These are phyloP conservation scores for Alternaria arborescens DNA, from an alignment of 2,329 filamentous ascomycete genomes.

Conservation along the genomic window DNA sequence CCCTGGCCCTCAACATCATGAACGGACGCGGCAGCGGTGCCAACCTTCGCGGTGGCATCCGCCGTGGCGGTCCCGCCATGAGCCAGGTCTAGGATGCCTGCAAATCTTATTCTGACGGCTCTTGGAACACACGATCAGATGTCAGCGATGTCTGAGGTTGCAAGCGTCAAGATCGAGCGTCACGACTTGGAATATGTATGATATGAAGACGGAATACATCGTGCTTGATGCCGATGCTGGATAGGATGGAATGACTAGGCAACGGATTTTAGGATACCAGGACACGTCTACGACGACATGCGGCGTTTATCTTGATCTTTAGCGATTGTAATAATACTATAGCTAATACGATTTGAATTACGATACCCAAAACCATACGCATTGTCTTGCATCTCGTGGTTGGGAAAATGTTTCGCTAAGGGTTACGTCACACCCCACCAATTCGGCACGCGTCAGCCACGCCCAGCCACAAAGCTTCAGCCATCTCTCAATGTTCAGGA, in stretches of 20 bases:
- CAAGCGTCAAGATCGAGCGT: neutral
- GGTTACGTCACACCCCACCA: neutral
- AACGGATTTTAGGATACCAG: constrained; percentile 9
- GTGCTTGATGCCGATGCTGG: constrained; percentile 12
- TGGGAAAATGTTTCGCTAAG: neutral
- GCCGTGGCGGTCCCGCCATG: constrained; percentile 60
- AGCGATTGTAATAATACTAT: constrained; percentile 15
- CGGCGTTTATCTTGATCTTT: constrained; percentile 13
- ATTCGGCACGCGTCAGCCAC: neutral
- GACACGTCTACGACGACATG: constrained; percentile 5
- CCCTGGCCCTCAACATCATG: constrained; percentile 64
- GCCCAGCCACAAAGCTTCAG: neutral
- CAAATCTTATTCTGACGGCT: constrained; percentile 33
- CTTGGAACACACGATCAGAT: constrained; percentile 40
- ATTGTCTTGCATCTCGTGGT: accelerated
- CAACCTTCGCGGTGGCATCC: constrained; percentile 58
- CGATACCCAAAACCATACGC: neutral
- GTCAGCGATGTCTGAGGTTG: constrained; percentile 16
- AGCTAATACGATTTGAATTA: constrained; percentile 13
- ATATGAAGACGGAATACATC: constrained; percentile 14
- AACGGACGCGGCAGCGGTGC: constrained; percentile 58
- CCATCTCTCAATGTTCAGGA: neutral
- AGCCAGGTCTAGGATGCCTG: constrained; percentile 61
- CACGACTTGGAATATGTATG: neutral
- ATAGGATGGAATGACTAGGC: neutral